These are phyloP conservation scores for Penicillium sp. DNA, from an alignment of 2,329 filamentous ascomycete genomes.

Conservation along the genomic window DNA sequence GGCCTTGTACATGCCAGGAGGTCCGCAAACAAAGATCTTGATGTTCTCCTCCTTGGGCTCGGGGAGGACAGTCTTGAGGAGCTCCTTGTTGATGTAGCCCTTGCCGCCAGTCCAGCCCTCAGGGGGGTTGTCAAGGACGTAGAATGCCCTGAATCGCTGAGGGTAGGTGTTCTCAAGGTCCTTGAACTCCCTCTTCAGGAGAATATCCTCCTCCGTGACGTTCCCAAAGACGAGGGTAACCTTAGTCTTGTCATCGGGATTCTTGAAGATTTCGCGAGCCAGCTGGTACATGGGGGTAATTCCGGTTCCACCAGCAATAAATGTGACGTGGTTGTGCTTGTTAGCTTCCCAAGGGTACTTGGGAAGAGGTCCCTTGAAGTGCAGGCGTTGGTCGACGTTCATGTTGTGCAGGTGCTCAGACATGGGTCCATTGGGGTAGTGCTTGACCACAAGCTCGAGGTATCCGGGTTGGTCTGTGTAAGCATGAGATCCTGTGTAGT, in stretches of 20 bases:
- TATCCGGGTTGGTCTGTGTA: conserved; percentile 73
- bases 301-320: conserved; percentile 89
- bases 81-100: conserved; percentile 85
- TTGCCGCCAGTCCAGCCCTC: conserved; percentile 76
- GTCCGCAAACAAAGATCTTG: conserved; percentile 96
- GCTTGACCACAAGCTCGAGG: conserved; percentile 89
- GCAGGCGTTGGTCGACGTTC: conserved; percentile 78
- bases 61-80: conserved; percentile 92
- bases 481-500: background rate
- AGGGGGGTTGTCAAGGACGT: conserved; percentile 84
- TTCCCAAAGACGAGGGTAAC: conserved; percentile 96
- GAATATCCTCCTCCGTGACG: conserved; percentile 84
- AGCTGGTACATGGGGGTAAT: conserved; percentile 99
- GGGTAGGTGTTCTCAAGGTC: conserved; percentile 94
- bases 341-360: conserved; percentile 91
- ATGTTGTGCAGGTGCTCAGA: conserved; percentile 85
- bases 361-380: conserved; percentile 93
- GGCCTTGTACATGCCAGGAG: conserved; percentile 90
- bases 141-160: conserved; percentile 93
- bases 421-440: conserved; percentile 90
- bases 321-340: conserved; percentile 79
- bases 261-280: conserved; percentile 87
- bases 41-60: conserved; percentile 90
- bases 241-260: conserved; percentile 96
- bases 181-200: conserved; percentile 83